phyloP scores from a whole-genome alignment of 163 green algal species.

The Chloromonas sp. region DNA sequence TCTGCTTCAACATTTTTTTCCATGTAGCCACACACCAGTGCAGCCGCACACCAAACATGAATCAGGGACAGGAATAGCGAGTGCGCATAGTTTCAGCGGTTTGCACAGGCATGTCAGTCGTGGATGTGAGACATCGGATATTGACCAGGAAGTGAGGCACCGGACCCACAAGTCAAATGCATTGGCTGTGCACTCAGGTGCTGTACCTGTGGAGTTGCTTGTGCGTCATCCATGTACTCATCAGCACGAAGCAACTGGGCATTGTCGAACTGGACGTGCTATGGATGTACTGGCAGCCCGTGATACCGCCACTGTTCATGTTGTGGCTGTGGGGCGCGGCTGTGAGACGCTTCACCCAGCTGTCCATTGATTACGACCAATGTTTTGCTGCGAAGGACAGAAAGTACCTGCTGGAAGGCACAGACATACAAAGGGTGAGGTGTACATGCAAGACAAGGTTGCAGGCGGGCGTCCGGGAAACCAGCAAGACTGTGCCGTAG shows the following conservation, averaged over 20 bases:
- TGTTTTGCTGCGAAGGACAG: slow-evolving; percentile 63
- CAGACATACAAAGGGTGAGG: slow-evolving; percentile 43
- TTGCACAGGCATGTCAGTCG: no score
- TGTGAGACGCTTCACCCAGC: slow-evolving; percentile 53
- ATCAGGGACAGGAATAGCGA: no score
- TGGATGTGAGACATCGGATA: no score
- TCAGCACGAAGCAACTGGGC: neutral
- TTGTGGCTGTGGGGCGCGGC: slow-evolving; percentile 71
- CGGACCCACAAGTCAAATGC: no score
- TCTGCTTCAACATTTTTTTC: no score
- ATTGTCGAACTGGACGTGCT: neutral
- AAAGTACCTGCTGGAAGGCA: slow-evolving; percentile 38
- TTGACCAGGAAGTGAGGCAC: no score
- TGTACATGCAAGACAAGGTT: neutral
- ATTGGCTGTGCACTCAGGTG: no score
- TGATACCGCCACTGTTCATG: slow-evolving; percentile 63
- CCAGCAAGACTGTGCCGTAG: neutral
- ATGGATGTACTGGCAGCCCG: slow-evolving; percentile 33
- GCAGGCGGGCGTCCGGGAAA: neutral
- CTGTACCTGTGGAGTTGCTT: no score
- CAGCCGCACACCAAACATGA: no score
- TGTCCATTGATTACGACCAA: slow-evolving; percentile 55
- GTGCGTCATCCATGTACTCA: no score
- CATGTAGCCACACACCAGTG: no score
- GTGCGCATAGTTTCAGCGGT: no score